Evolutionary conservation across 2,329 filamentous ascomycete species (phyloP).

Genomic region (Fusarium sp.): DNA sequence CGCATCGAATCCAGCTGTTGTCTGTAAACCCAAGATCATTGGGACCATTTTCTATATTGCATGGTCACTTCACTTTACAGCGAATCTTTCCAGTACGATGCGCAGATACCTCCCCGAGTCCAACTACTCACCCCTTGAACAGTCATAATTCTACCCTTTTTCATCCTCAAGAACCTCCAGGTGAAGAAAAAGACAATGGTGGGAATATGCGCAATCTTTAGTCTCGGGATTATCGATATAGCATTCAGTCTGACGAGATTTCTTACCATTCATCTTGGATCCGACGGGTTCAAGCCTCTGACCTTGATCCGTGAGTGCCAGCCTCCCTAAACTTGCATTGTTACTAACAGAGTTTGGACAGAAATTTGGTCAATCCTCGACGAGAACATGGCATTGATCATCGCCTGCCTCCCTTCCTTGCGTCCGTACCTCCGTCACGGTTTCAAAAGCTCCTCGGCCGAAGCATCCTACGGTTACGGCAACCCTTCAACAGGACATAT

Average conservation of each 20-base stretch:
- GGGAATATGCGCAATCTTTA: slow-evolving; percentile 32
- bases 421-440: background rate
- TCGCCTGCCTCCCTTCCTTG: background rate
- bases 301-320: background rate
- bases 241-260: slow-evolving; percentile 36
- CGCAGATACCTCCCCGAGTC: background rate
- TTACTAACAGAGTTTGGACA: background rate
- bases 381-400: background rate
- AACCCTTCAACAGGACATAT: background rate
- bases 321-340: background rate
- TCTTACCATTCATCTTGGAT: slow-evolving; percentile 20
- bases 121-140: background rate
- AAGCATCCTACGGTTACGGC: background rate
- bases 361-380: background rate
- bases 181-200: slow-evolving; percentile 24
- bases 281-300: background rate
- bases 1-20: background rate
- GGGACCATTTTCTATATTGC: slow-evolving; percentile 23
- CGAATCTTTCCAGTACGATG: slow-evolving; percentile 16
- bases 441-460: background rate
- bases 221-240: slow-evolving; percentile 34
- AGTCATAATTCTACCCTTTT: slow-evolving; percentile 28
- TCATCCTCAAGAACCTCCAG: slow-evolving; percentile 25
- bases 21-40: background rate
- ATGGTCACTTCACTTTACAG: slow-evolving; percentile 26